A percentile compares a stretch with the other conserved stretches of the same genome.
phyloP scores from a whole-genome alignment of 1,284 basidiomycete species.

The Leucoagaricus sp. region DNA sequence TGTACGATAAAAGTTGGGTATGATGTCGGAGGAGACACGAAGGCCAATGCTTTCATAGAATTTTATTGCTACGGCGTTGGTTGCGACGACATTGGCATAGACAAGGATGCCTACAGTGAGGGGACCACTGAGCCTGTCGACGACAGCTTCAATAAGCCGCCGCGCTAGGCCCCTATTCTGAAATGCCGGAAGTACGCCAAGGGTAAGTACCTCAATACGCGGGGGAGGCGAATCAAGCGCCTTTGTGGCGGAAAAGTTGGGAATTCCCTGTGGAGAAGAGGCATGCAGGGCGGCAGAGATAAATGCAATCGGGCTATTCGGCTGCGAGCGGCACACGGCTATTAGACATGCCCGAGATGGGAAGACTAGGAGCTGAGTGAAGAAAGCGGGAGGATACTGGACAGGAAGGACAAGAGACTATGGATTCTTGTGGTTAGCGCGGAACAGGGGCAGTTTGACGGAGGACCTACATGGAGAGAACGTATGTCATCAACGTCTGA shows the following conservation, averaged over 20 bases:
- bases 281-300: constrained; percentile 46
- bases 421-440: neutral
- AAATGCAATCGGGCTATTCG: constrained; percentile 44
- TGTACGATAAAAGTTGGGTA: constrained; percentile 39
- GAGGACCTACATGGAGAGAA: constrained; percentile 21
- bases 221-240: constrained; percentile 23
- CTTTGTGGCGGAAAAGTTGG: neutral
- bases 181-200: constrained; percentile 53
- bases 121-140: constrained; percentile 25
- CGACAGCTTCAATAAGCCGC: constrained; percentile 43
- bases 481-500: constrained; percentile 18
- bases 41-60: constrained; percentile 45
- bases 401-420: constrained; percentile 40
- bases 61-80: constrained; percentile 37
- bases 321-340: constrained; percentile 36
- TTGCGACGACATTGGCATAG: constrained; percentile 43
- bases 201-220: constrained; percentile 54
- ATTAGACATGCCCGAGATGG: constrained; percentile 50
- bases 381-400: constrained; percentile 51
- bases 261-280: constrained; percentile 18
- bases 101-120: constrained; percentile 25
- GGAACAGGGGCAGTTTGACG: neutral
- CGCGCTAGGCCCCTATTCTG: constrained; percentile 50
- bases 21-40: constrained; percentile 31
- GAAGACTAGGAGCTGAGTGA: constrained; percentile 53